These are phyloP conservation scores for Lipomyces yamadae DNA, from an alignment of 805 yeast genomes.

Conservation along the genomic window DNA sequence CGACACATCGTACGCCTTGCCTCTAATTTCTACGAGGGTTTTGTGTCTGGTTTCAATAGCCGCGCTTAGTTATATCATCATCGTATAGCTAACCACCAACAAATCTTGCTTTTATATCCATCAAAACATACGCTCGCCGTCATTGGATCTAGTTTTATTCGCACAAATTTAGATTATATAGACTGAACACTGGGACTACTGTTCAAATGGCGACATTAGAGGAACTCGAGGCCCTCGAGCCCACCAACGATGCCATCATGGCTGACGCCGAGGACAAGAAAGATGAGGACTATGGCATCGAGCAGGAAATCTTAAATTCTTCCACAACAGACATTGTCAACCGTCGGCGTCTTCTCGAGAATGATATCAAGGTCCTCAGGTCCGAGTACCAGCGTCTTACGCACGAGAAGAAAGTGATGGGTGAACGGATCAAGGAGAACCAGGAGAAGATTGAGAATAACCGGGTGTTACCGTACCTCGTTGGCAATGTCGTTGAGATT, in stretches of 20 bases:
- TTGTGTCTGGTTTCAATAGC: no score
- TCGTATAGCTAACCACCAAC: no score
- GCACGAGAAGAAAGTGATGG: conserved; percentile 92
- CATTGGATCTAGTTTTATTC: background rate
- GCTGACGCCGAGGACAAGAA: conserved; percentile 47
- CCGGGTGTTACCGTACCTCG: conserved; percentile 92
- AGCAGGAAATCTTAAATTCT: conserved; percentile 76
- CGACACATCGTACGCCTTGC: no score
- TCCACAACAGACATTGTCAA: conserved; percentile 83
- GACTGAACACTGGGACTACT: background rate
- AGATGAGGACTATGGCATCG: conserved; percentile 60
- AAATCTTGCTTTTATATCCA: no score
- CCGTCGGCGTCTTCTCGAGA: conserved; percentile 85
- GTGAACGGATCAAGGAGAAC: conserved; percentile 91
- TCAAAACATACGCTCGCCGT: background rate
- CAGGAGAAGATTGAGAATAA: conserved; percentile 95
- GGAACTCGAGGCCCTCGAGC: conserved; percentile 65
- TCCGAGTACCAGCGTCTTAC: conserved; percentile 87
- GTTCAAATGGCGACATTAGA: conserved; percentile 78
- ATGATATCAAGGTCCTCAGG: conserved; percentile 92
- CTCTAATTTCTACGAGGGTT: no score
- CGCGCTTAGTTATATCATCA: no score
- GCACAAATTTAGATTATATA: background rate
- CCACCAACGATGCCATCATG: conserved; percentile 47
- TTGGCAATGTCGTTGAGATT: conserved; percentile 94